Base-by-base conservation (phyloP, 371 early-diverging fungal genomes). In the Dinochytrium kinnereticum region DNA sequence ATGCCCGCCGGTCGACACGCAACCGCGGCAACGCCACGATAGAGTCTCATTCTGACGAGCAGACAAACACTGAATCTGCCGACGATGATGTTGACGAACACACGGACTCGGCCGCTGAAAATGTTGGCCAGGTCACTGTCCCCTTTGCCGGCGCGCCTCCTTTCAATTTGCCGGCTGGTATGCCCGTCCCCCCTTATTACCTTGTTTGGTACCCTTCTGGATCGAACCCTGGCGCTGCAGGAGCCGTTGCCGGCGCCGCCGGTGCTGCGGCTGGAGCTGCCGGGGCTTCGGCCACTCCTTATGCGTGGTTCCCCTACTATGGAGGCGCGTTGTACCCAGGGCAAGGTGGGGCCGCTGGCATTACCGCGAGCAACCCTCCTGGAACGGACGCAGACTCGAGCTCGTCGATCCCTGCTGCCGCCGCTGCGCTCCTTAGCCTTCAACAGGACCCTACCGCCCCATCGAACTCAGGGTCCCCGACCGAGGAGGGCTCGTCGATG, bases 131-230 rank as follows among this genome's bases (percentile, higher is more conserved):
- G 30, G 61, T 36, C 24, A 24, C 24, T 5, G 44, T 7, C 13
- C 13, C 33, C 24, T 7, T 30, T 30, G 40, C 66, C 44, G 66
- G 44, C n/a, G 38, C 44, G 26, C 3, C 19, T 7, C 64, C 66
- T 15, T 66, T 66, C 26, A 40, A 40, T 28, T n/a, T 66, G 13
- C 66, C 66, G 7, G 66, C 36, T 44, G 37, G 26, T 19, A 66
- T 44, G 66, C 44, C 66, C 10, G 24, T 30, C 10, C 66, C 66
- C 5, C 66, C 66, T 44, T 66, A 66, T 44, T 66, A 66, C 66
- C 38, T 66, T 30, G 66, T 66, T 15, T 66, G 66, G 66, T 66
- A 66, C 66, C 66, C 66, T 30, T 53, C 55, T 26, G 55, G 55
- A 26, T n/a, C n/a, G n/a, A 53, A 53, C 55, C 34, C 61, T 13